Conservation (phyloP, 176 grass and related monocot species). For the Stipa capillata region DNA sequence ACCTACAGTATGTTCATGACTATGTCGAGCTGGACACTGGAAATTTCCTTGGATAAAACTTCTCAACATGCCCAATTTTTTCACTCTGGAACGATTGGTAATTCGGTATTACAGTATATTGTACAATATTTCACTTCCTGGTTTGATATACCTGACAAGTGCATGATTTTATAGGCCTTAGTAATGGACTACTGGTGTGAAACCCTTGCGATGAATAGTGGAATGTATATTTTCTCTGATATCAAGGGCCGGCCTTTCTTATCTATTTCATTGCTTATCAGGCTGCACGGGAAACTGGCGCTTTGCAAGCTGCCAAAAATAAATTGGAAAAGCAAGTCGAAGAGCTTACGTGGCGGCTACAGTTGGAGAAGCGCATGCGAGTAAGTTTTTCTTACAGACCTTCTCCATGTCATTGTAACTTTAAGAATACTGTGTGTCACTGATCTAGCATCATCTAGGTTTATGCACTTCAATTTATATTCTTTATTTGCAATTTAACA, state of each 20-base stretch:
- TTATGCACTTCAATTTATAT: not conserved
- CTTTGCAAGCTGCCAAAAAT: slow-evolving; percentile 95
- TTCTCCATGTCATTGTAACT: not conserved
- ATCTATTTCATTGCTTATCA: slow-evolving; percentile 36
- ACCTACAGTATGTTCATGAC: not conserved
- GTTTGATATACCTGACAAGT: not conserved
- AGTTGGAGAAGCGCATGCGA: slow-evolving; percentile 90
- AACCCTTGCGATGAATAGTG: not conserved
- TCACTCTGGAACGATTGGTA: not conserved
- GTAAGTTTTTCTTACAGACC: slow-evolving; percentile 38
- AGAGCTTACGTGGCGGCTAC: slow-evolving; percentile 84
- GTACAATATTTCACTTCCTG: not conserved
- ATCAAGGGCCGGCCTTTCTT: not conserved
- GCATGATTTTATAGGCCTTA: not conserved
- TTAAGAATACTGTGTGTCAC: not conserved
- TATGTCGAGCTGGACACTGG: not conserved
- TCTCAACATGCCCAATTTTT: not conserved
- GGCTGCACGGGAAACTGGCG: slow-evolving; percentile 96
- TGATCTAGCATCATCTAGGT: not conserved
- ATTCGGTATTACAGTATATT: not conserved
- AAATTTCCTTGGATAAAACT: not conserved
- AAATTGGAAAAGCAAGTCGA: slow-evolving; percentile 98
- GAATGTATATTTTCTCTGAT: not conserved
- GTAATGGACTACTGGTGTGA: not conserved
- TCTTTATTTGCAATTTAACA: not conserved